These are phyloP conservation scores for Epithemia pelagica DNA, from an alignment of 108 stramenopile genomes.

Conservation along the genomic window DNA sequence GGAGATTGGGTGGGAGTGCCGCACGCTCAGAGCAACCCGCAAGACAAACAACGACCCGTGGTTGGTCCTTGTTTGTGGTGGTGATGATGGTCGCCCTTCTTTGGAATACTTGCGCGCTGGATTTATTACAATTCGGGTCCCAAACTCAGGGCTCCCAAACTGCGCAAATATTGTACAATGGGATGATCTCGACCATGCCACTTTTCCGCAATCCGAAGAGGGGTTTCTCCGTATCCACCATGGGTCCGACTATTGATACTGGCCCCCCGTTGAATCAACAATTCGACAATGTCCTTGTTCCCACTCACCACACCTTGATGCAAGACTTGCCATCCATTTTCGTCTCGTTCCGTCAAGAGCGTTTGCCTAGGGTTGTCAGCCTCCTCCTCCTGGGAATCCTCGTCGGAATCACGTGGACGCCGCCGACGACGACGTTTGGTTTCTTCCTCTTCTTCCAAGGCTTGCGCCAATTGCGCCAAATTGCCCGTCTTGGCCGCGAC, in stretches of 20 bases:
- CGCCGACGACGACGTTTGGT: background rate
- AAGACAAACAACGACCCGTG: too few relatives aligned
- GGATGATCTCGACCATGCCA: conserved; percentile 30
- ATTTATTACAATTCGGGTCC: background rate
- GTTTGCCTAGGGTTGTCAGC: conserved; percentile 30
- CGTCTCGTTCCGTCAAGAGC: conserved; percentile 27
- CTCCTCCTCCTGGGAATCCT: conserved; percentile 30
- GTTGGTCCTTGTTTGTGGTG: too few relatives aligned
- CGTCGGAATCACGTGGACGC: conserved; percentile 11
- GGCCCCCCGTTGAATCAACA: conserved; percentile 36
- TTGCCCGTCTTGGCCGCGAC: conserved; percentile 45
- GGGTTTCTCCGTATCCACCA: conserved; percentile 39
- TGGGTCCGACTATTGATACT: conserved; percentile 45
- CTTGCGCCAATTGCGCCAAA: conserved; percentile 21
- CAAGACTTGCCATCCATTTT: conserved; percentile 45
- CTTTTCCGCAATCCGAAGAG: conserved; percentile 33
- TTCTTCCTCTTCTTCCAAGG: conserved; percentile 15
- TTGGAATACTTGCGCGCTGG: too few relatives aligned
- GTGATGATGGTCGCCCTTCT: too few relatives aligned
- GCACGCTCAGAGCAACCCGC: too few relatives aligned
- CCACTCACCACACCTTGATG: conserved; percentile 38
- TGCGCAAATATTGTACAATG: conserved; percentile 22
- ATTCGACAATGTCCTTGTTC: conserved; percentile 35
- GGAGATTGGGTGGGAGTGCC: too few relatives aligned
- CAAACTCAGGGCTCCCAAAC: conserved; percentile 3